Evolutionary conservation across 441 rosid genomes (phyloP), one percentile per base, ranked within the genome.

Genomic region (Populus hybrid): DNA sequence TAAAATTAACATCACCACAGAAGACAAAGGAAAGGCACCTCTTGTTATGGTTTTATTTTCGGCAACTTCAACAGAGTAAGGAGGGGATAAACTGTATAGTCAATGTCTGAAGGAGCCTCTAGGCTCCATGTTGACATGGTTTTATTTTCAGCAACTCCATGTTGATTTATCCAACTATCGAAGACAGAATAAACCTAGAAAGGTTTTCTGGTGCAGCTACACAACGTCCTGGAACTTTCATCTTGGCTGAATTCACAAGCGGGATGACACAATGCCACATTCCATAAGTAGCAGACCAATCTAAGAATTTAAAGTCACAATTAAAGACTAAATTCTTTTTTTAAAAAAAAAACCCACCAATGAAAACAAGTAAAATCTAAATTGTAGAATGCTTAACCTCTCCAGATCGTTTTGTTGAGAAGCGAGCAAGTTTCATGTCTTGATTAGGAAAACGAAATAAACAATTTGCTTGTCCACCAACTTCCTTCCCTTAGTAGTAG

Each of bases 241-340:
- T 90, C 77, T 89, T 87, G 2, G 69, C 46, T 20, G 91, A 86
- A 72, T 66, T 80, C 18, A 88, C 82, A 68, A 90, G 90, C 1
- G 88, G 87, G 73, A 82, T 74, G 54, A 87, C 86, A 84, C 93
- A 92, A 80, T 90, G 38, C 84, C 86, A 89, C 93, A 87, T 24
- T 88, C 90, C 97, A 92, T 89, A 3, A 91, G 90, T 79, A 92
- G 91, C 81, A 90, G 84, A 40, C 93, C 94, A 73, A 92, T 86
- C 94, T 92, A 77, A 57, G 57, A 38, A 26, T 72, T 8, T 42
- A 1, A 5, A 20, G 32, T 71, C 68, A 69, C 18, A 77, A 66
- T 67, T 2, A 67, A 18, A 66, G 9, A 6, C 20, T 14, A 14
- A 38, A 38, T 38, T 38, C 26, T 30, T 24, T 24, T 23, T 14